A percentile compares a stretch with the other conserved stretches of the same genome.
Evolutionary conservation across 108 stramenopile genomes (phyloP).

Genomic region (Discostella pseudostelligera): DNA sequence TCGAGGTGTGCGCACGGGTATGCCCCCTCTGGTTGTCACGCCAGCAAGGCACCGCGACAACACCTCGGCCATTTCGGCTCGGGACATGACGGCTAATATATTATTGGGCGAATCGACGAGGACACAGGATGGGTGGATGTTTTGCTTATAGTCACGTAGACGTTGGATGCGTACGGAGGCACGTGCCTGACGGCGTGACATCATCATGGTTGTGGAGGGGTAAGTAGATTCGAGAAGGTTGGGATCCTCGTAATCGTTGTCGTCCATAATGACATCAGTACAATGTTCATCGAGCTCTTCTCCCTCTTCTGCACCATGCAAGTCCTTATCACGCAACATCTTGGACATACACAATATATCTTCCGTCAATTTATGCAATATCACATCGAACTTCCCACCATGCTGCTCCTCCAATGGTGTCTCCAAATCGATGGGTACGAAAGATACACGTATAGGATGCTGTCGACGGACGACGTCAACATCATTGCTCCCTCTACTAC

Average conservation of each 20-base stretch:
- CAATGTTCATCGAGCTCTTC: conserved; percentile 5
- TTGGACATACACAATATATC: conserved; percentile 70
- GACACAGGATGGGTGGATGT: conserved; percentile 60
- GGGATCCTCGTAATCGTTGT: background rate
- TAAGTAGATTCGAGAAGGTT: background rate
- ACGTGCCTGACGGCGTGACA: conserved; percentile 38
- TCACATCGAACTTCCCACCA: conserved; percentile 78
- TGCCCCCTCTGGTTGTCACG: conserved; percentile 56
- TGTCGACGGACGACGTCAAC: conserved; percentile 5
- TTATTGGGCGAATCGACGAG: conserved; percentile 71
- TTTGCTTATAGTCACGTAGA: conserved; percentile 60
- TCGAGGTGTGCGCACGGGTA: conserved; percentile 65
- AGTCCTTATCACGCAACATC: conserved; percentile 25
- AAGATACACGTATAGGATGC: conserved; percentile 70
- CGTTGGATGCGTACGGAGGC: conserved; percentile 63
- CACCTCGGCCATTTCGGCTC: conserved; percentile 67
- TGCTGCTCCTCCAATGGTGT: conserved; percentile 78
- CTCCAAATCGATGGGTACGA: conserved; percentile 82
- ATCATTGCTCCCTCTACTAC: background rate
- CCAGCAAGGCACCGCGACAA: conserved; percentile 55
- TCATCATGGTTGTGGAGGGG: background rate
- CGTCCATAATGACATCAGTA: background rate
- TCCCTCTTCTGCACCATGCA: background rate
- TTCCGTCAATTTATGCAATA: conserved; percentile 86
- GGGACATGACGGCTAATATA: conserved; percentile 76